Evolutionary conservation across 768 basidiomycete genomes (phyloP).

Genomic region (Suillus ampliporus): DNA sequence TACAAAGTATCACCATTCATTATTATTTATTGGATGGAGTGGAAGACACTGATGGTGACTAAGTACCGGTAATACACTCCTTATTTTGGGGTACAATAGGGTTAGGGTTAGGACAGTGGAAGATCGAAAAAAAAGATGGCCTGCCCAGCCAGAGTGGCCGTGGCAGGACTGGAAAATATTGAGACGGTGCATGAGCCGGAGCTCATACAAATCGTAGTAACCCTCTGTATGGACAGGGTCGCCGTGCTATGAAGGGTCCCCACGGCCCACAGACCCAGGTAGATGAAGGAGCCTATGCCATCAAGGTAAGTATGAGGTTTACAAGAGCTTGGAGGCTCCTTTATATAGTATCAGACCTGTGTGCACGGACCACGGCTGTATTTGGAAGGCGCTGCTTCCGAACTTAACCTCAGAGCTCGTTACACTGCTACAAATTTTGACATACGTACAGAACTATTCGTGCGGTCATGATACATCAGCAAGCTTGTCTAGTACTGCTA

Average conservation of each 20-base stretch:
- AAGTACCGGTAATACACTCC: too few relatives aligned
- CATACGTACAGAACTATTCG: too few relatives aligned
- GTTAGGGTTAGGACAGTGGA: slow-evolving; percentile 52
- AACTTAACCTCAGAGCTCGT: too few relatives aligned
- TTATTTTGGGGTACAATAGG: background rate
- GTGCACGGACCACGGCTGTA: slow-evolving; percentile 37
- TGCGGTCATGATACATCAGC: too few relatives aligned
- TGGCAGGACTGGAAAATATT: slow-evolving; percentile 77
- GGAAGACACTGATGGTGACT: too few relatives aligned
- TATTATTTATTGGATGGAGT: too few relatives aligned
- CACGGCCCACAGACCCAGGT: slow-evolving; percentile 57
- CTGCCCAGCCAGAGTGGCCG: slow-evolving; percentile 67
- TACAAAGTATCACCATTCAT: too few relatives aligned
- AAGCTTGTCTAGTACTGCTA: too few relatives aligned
- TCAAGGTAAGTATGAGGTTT: slow-evolving; percentile 63
- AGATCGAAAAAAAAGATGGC: slow-evolving; percentile 48
- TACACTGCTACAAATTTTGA: too few relatives aligned
- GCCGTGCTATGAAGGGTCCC: slow-evolving; percentile 70
- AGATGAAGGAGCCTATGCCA: slow-evolving; percentile 56
- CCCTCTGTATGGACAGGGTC: slow-evolving; percentile 71
- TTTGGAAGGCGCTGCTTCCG: slow-evolving; percentile 11
- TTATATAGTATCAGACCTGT: slow-evolving; percentile 33
- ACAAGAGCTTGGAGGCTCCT: background rate
- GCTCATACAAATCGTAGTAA: slow-evolving; percentile 64
- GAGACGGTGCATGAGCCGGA: slow-evolving; percentile 74